phyloP scores from a whole-genome alignment of 1,284 basidiomycete species.

The Boletus calvinii region DNA sequence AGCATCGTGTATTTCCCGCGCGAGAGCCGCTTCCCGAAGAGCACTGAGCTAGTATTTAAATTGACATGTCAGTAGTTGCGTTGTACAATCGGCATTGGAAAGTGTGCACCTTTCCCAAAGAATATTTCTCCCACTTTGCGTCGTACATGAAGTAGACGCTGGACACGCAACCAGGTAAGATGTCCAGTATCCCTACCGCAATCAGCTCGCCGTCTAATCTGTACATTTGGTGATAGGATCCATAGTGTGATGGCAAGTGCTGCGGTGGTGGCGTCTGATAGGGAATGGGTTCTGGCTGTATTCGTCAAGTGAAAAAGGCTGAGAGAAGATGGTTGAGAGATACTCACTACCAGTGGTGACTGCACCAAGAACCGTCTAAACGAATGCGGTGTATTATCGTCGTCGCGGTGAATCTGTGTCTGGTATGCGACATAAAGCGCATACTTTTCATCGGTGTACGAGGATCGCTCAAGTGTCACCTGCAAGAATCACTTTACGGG shows the following conservation, averaged over 20 bases:
- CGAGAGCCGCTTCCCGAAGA: conserved; percentile 74
- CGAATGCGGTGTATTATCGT: conserved; percentile 46
- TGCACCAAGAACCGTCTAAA: conserved; percentile 81
- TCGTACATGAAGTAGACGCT: conserved; percentile 97
- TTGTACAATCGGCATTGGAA: neutral
- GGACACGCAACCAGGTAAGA: conserved; percentile 87
- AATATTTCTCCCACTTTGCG: conserved; percentile 70
- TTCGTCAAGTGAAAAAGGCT: conserved; percentile 3
- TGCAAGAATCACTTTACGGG: conserved; percentile 32
- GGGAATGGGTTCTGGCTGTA: conserved; percentile 53
- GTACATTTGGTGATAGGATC: conserved; percentile 87
- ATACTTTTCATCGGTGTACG: conserved; percentile 80
- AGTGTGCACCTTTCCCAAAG: conserved; percentile 78
- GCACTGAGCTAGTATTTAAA: conserved; percentile 69
- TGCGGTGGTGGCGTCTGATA: conserved; percentile 49
- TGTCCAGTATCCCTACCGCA: conserved; percentile 88
- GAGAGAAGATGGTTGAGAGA: neutral
- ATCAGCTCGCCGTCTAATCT: conserved; percentile 79
- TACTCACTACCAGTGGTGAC: conserved; percentile 68
- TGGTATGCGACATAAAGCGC: conserved; percentile 78
- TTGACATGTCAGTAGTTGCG: conserved; percentile 4
- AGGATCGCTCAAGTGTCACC: conserved; percentile 74
- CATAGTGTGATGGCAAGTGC: conserved; percentile 72
- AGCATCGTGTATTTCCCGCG: conserved; percentile 69
- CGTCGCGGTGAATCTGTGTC: conserved; percentile 71